Evolutionary conservation across 139 green algal genomes (phyloP).

Genomic region (Edaphochlamys debaryana): DNA sequence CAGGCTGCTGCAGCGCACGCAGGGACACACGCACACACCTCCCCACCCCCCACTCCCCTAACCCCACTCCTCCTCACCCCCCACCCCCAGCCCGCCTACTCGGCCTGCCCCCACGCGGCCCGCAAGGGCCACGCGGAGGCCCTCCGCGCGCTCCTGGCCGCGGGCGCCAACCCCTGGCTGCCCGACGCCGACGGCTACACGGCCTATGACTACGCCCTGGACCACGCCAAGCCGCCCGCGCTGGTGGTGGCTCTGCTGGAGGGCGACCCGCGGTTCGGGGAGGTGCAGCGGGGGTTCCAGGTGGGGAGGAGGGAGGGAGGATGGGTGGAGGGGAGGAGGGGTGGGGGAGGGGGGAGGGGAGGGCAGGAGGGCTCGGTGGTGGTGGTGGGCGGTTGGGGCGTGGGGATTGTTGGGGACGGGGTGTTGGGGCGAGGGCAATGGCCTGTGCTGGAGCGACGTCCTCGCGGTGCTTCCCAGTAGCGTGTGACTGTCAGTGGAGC

Average conservation of each 20-base stretch:
- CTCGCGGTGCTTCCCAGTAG: too few species aligned
- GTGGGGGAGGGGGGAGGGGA: too few species aligned
- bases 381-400: too few species aligned
- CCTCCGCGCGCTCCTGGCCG: conserved; percentile 44
- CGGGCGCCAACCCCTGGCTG: conserved; percentile 48
- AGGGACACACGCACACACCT: neutral
- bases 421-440: too few species aligned
- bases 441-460: too few species aligned
- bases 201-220: conserved; percentile 51
- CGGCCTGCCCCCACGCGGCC: conserved; percentile 41
- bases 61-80: neutral
- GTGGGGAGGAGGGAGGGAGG: too few species aligned
- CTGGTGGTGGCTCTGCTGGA: conserved; percentile 45
- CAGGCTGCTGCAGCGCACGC: too few species aligned
- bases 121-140: conserved; percentile 45
- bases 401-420: too few species aligned
- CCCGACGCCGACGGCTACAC: conserved; percentile 40
- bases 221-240: conserved; percentile 51
- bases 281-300: conserved; percentile 45
- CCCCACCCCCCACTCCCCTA: neutral
- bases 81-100: conserved; percentile 25
- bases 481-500: too few species aligned
- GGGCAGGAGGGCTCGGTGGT: too few species aligned
- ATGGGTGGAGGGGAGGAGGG: too few species aligned
- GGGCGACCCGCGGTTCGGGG: conserved; percentile 38